Base-by-base conservation (phyloP, 768 basidiomycete genomes). In the Scleroderma citrinum region DNA sequence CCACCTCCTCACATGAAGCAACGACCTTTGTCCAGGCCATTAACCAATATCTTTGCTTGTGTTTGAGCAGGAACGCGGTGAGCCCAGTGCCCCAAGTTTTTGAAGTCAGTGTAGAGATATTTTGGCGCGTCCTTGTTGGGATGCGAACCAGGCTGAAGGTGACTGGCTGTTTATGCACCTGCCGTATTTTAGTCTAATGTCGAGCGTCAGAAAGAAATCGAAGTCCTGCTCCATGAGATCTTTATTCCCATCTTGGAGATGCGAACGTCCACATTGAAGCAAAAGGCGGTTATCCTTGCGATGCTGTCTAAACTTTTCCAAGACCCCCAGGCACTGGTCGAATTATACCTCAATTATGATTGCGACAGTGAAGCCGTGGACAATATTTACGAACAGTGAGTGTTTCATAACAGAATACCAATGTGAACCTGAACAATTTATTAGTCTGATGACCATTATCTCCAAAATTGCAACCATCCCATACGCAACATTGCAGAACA, bases 171-270 rank as follows among this genome's bases (percentile, higher is more conserved):
- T 44, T 24, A 30, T 44, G 31, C 39, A 42, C 50, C 36, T 34
- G 35, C 16, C 37, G 16, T n/a, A 26, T 44, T 47, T 57, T 29
- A n/a, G 62, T 47, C 34, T 42, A 14, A 45, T 41, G 45, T 20
- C 17, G 23, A 48, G 32, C 29, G 58, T 39, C 63, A 97, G 95
- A 96, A 97, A 87, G 96, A 99, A 67, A 97, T 98, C 49, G 95
- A 97, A 66, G 93, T 99, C 32, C 75, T 99, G n/a, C 68, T 99
- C 42, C 94, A 96, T 58, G 96, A 99, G 66, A 98, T 99, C 54
- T 99, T 98, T 73, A 83, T 98, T 48, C 96, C 96, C 2, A 95
- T 99, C 42, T 74, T 98, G 50, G 96, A 99, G 69, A 97, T 99
- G 93, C 83, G 85, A 63, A 98, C 89, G 8, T 90, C 95, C 5